phyloP scores from a whole-genome alignment of 768 basidiomycete genomes.

The Boletellus ananas region DNA sequence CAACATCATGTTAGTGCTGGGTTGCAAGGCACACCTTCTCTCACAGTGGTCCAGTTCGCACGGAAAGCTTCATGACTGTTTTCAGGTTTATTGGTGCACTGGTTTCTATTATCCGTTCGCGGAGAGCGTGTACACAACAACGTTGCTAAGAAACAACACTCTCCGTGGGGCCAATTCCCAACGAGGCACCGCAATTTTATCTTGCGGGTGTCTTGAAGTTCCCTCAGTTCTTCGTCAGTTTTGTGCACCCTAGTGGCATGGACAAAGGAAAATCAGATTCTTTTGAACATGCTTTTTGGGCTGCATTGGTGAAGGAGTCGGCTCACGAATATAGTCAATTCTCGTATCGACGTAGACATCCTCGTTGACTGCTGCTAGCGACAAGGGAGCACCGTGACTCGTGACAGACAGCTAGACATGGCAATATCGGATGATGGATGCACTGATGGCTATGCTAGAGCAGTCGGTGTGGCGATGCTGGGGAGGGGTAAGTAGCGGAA shows the following conservation, averaged over 20 bases:
- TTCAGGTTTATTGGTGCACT: constrained; percentile 78
- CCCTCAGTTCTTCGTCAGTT: constrained; percentile 44
- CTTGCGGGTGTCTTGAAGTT: not conserved
- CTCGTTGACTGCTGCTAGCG: too few relatives aligned
- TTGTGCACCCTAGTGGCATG: too few relatives aligned
- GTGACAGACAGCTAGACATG: too few relatives aligned
- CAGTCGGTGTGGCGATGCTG: constrained; percentile 66
- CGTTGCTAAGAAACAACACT: constrained; percentile 52
- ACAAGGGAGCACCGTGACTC: too few relatives aligned
- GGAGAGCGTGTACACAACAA: constrained; percentile 49
- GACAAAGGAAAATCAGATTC: too few relatives aligned
- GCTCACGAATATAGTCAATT: too few relatives aligned
- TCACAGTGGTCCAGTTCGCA: not conserved
- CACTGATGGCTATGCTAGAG: constrained; percentile 81
- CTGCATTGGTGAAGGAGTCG: too few relatives aligned
- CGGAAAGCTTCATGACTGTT: not conserved
- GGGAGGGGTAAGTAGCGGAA: constrained; percentile 68
- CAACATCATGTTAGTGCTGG: constrained; percentile 55
- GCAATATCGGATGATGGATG: constrained; percentile 99
- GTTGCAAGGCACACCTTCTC: constrained; percentile 46
- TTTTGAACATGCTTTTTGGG: too few relatives aligned
- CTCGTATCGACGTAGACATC: too few relatives aligned
- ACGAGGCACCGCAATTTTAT: constrained; percentile 59
- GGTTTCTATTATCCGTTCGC: constrained; percentile 83
- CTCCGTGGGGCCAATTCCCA: constrained; percentile 87